Base-by-base conservation (phyloP, 2,329 filamentous ascomycete species). In the Aspergillus viridinutans region DNA sequence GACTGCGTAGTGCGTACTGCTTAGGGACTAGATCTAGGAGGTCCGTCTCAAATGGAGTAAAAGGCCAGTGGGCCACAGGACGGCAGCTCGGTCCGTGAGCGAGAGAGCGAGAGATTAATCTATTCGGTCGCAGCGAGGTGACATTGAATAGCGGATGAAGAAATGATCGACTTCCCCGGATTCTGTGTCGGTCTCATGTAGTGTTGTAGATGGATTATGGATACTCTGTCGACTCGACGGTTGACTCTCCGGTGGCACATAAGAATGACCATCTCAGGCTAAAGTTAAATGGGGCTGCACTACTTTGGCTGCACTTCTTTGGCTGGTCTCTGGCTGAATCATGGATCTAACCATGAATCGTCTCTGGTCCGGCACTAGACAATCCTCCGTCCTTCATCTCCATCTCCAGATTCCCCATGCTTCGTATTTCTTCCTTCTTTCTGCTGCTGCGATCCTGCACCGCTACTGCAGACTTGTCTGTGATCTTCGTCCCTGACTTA, bases 401-500 rank as follows among this genome's bases (percentile, higher is more conserved):
- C 29, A 35, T 35, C 29, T 35, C 32, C 32, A 35, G 32, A 35
- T 35, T 35, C 32, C 32, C 32, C 32, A 35, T 32, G 32, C 32
- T 35, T 35, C 32, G 32, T 32, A 32, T 32, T 32, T 35, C 32
- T 35, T 32, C 10, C 12, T 5, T 14, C 32, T 35, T 35, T 4
- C 14, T 17, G 12, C 32, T 35, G 14, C 32, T 35, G 2, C 32
- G 5, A 35, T 25, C 32, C 1, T 17, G 32, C 3, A 6, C 32
- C 6, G 17, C 32, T 35, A 7, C 32, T 38, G 29, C 12, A 6
- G 10, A 32, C 55, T 58, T 35, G 29, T 52, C 48, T 17, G 42
- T 54, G 42, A 56, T 55, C 49, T 54, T 26, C 52, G 40, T 42
- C 25, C 53, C 42, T 32, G 43, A 50, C 52, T 58, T 56, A 53